Evolutionary conservation across 1,139 yeast genomes (phyloP), one percentile per base, ranked within the genome.

Genomic region (Candida sojae): DNA sequence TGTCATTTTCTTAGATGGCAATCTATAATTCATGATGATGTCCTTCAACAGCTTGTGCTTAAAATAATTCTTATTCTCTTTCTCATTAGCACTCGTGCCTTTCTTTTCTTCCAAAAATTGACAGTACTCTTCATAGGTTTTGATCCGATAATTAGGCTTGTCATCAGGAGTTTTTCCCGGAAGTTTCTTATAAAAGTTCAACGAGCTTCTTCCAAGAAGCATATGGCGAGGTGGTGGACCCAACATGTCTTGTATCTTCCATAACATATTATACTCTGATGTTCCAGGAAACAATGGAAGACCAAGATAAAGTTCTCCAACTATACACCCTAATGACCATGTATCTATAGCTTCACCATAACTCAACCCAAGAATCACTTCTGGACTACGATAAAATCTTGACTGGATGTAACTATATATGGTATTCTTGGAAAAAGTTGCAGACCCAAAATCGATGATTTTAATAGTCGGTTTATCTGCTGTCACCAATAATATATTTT

Each of bases 261-360:
- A 79, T 42, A 95, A 71, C 66, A 92, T 98, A 62, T 93, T 91
- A 67, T 86, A 93, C 66, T 93, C 99, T 0, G 97, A 88, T 4
- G 92, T 81, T 2, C 99, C 99, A 0, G 99, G 98, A 60, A 93
- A 91, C 59, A 93, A 77, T 1, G 99, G 99, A 48, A 93, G 75
- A 0, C 99, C 99, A 48, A 93, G 69, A 59, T 91, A 93, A 47
- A 93, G 71, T 64, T 93, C 99, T 0, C 97, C 97, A 33, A 92
- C 86, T 47, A 95, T 93, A 71, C 99, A 93, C 2, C 99, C 99
- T 41, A 93, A 73, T 1, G 98, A 91, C 99, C 99, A 93, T 92
- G 93, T 91, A 66, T 93, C 99, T 49, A 93, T 93, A 7, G 96
- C 84, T 21, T 96, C 84, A 0, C 97, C 88, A 59, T 87, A 88